Percentiles rank a stretch among this genome's conserved stretches.
phyloP scores from a whole-genome alignment of 352 stramenopile species.

The Blastocystis sp. region DNA sequence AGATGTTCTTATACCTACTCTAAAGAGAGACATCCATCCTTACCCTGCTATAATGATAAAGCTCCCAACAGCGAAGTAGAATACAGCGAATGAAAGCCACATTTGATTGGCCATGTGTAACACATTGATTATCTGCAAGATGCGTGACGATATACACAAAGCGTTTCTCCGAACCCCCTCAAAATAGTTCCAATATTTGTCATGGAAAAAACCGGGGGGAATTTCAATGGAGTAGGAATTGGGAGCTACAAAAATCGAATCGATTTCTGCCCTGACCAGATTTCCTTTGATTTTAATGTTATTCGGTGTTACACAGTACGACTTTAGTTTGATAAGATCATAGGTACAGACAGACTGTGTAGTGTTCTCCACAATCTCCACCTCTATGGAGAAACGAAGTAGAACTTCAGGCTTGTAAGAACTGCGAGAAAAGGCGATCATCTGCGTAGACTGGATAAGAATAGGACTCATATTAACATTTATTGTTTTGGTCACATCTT shows the following conservation, averaged over 20 bases:
- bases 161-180: not conserved
- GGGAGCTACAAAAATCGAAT: not conserved
- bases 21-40: not conserved
- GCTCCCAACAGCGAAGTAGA: not conserved
- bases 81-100: not conserved
- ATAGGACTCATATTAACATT: not conserved
- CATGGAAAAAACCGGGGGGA: not conserved
- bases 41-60: not conserved
- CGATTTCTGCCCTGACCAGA: not conserved
- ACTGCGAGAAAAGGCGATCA: not conserved
- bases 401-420: not conserved
- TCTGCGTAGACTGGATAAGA: not conserved
- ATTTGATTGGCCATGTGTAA: not conserved
- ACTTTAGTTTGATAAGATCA: not conserved
- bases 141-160: not conserved
- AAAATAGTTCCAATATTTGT: not conserved
- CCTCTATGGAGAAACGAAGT: not conserved
- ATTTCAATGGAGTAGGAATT: not conserved
- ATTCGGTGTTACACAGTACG: not conserved
- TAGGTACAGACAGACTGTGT: not conserved
- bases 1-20: not conserved
- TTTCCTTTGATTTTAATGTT: not conserved
- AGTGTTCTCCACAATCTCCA: not conserved
- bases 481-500: not conserved
- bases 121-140: not conserved